These are phyloP conservation scores for Lactarius deliciosus DNA, from an alignment of 768 basidiomycete genomes.

Conservation along the genomic window DNA sequence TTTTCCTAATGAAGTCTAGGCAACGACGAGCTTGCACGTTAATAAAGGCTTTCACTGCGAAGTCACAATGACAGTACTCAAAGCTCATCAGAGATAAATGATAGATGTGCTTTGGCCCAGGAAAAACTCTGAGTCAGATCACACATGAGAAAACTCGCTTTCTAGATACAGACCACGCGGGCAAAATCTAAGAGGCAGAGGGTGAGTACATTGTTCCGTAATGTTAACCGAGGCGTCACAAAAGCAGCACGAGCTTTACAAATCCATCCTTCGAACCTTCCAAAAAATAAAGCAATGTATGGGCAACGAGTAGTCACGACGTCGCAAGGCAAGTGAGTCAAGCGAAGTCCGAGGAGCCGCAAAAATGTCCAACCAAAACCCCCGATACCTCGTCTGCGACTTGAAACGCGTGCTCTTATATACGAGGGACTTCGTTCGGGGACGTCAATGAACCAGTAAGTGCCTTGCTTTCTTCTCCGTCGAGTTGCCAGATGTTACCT, in stretches of 20 bases:
- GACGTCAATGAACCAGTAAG: conserved; percentile 20
- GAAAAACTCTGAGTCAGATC: neutral
- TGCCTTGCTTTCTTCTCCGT: conserved; percentile 59
- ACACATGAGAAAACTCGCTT: neutral
- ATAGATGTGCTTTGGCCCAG: neutral
- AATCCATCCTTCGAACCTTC: conserved; percentile 26
- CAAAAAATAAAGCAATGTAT: conserved; percentile 21
- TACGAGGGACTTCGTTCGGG: conserved; percentile 19
- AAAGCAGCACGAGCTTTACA: conserved; percentile 14
- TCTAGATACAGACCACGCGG: neutral
- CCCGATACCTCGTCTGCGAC: neutral
- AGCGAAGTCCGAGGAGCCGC: conserved; percentile 1
- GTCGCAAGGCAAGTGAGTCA: neutral
- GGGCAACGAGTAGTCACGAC: conserved; percentile 2
- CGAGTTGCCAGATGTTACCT: conserved; percentile 69
- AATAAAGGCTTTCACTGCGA: too few species aligned
- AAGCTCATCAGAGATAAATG: neutral
- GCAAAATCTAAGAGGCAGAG: conserved; percentile 10
- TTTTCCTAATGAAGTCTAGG: too few species aligned
- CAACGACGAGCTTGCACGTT: too few species aligned
- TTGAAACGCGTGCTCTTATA: neutral
- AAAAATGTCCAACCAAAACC: neutral
- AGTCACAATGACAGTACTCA: too few species aligned
- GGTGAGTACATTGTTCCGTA: conserved; percentile 25
- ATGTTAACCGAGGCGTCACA: conserved; percentile 18